phyloP scores from a whole-genome alignment of 2,329 filamentous ascomycete genomes.

The Aspergillus felis region DNA sequence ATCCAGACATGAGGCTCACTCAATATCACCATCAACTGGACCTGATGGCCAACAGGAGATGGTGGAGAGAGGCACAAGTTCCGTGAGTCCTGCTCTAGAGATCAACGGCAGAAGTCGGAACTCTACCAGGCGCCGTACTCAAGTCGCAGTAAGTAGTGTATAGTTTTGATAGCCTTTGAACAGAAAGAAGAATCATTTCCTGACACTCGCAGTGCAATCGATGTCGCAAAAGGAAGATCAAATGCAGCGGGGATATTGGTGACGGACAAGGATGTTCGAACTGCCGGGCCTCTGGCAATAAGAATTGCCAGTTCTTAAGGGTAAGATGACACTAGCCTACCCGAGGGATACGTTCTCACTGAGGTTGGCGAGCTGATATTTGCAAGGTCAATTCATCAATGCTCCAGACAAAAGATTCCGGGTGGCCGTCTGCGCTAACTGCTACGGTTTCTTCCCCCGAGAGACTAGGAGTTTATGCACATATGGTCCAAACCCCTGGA shows the following conservation, averaged over 20 bases:
- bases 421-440: slow-evolving; percentile 25
- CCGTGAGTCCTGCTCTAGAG: slow-evolving; percentile 22
- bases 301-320: slow-evolving; percentile 71
- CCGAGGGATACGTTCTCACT: not conserved
- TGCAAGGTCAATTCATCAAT: slow-evolving; percentile 33
- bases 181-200: not conserved
- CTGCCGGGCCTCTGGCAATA: slow-evolving; percentile 68
- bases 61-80: slow-evolving; percentile 14
- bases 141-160: slow-evolving; percentile 45
- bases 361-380: not conserved
- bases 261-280: slow-evolving; percentile 76
- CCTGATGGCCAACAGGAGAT: slow-evolving; percentile 24
- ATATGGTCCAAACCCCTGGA: slow-evolving; percentile 9
- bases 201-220: slow-evolving; percentile 65
- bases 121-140: slow-evolving; percentile 49
- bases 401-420: slow-evolving; percentile 21
- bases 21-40: slow-evolving; percentile 22
- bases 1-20: slow-evolving; percentile 20
- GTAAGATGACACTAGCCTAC: slow-evolving; percentile 43
- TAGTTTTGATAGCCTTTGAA: not conserved
- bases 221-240: slow-evolving; percentile 90
- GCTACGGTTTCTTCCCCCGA: slow-evolving; percentile 15
- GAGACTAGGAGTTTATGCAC: slow-evolving; percentile 18
- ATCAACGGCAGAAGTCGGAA: slow-evolving; percentile 37
- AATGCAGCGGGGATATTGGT: slow-evolving; percentile 81